A percentile compares a stretch with the other conserved stretches of the same genome.
Conservation (phyloP, 768 basidiomycete species). For the Gloeostereum incarnatum region DNA sequence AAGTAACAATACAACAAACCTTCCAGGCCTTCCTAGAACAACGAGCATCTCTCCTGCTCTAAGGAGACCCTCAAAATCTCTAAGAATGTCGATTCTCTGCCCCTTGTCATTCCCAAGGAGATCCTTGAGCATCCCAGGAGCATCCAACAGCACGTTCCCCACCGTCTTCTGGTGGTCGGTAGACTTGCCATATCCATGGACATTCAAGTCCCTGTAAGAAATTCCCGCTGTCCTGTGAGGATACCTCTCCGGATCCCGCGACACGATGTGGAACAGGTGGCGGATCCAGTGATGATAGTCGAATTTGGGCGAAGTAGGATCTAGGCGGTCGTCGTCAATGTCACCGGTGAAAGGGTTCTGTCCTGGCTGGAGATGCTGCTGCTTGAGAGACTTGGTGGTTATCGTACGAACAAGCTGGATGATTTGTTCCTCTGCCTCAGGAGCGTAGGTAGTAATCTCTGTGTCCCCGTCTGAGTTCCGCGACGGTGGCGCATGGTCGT, state of each 20-base stretch:
- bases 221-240: conserved; percentile 23
- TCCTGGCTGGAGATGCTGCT: neutral
- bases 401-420: conserved; percentile 2
- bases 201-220: conserved; percentile 24
- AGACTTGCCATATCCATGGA: conserved; percentile 18
- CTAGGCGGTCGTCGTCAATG: conserved; percentile 9
- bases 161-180: conserved; percentile 33
- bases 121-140: conserved; percentile 8
- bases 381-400: conserved; percentile 2
- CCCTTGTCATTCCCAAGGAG: conserved; percentile 14
- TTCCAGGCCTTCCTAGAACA: conserved; percentile 30
- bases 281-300: conserved; percentile 22
- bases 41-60: conserved; percentile 46
- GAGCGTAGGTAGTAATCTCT: neutral
- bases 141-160: conserved; percentile 19
- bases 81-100: conserved; percentile 24
- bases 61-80: conserved; percentile 36
- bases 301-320: conserved; percentile 25
- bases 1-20: conserved; percentile 5
- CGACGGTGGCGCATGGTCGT: too few relatives aligned
- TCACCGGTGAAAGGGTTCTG: conserved; percentile 4
- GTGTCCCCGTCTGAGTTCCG: too few relatives aligned
- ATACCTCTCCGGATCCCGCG: conserved; percentile 16
- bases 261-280: conserved; percentile 14
- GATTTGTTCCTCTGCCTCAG: conserved; percentile 2